These are phyloP conservation scores for Auricularia heimuer DNA, from an alignment of 768 basidiomycete genomes.

Conservation along the genomic window DNA sequence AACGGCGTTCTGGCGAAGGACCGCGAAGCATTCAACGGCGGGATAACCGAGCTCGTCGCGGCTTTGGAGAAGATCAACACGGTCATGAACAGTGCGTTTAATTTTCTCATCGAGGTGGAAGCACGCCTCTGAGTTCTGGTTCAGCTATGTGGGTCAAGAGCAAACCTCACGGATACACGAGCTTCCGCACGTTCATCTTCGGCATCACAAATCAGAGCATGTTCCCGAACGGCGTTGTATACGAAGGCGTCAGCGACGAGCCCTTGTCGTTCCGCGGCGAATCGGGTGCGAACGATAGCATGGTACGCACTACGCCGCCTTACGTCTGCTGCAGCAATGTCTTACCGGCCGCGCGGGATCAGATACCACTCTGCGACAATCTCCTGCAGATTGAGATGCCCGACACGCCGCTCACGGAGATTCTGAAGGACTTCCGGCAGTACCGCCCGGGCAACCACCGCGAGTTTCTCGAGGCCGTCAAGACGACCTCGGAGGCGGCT, in stretches of 20 bases:
- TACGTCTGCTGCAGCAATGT: not conserved
- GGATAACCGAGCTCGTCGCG: constrained; percentile 7
- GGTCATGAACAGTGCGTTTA: not conserved
- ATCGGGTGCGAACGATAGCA: constrained; percentile 21
- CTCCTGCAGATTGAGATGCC: constrained; percentile 23
- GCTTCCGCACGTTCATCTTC: constrained; percentile 27
- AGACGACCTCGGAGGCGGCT: constrained; percentile 12
- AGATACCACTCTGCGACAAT: constrained; percentile 26
- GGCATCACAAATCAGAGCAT: constrained; percentile 22
- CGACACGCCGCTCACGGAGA: constrained; percentile 20
- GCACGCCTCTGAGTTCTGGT: too few species aligned
- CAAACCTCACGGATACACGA: constrained; percentile 20
- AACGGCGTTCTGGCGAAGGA: constrained; percentile 14
- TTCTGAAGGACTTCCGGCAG: constrained; percentile 23
- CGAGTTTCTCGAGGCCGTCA: constrained; percentile 19
- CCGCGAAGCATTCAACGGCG: constrained; percentile 15
- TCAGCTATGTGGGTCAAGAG: constrained; percentile 20
- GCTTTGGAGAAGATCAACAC: constrained; percentile 12
- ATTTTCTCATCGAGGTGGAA: not conserved
- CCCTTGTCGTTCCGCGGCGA: constrained; percentile 24
- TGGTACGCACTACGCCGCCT: not conserved
- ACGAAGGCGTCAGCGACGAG: constrained; percentile 23
- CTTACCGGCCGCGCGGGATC: constrained; percentile 4
- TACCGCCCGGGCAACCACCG: constrained; percentile 23
- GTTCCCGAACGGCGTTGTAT: constrained; percentile 25